phyloP scores from a whole-genome alignment of 345 rosid genomes.

The Eucalyptus coolabah region DNA sequence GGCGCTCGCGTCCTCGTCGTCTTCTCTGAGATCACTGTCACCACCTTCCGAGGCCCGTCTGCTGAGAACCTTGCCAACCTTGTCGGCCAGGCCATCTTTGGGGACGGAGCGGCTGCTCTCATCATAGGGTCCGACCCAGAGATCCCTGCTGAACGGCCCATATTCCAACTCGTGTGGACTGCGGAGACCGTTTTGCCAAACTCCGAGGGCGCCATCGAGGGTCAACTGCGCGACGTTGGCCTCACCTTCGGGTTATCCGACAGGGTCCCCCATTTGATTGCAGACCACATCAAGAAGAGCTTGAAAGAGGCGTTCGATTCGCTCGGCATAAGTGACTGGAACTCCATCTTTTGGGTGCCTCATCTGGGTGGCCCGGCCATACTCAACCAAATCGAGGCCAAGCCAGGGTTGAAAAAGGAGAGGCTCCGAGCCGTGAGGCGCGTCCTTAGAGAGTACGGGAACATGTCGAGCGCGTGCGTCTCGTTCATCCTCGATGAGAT shows the following conservation, averaged over 20 bases:
- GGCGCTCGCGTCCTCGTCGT: not conserved
- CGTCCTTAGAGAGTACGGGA: not conserved
- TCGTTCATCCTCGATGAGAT: not conserved
- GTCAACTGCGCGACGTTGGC: not conserved
- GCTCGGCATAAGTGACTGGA: not conserved
- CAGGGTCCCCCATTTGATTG: not conserved
- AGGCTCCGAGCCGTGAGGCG: not conserved
- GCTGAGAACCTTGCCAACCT: not conserved
- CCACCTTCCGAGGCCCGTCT: not conserved
- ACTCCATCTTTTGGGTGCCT: not conserved
- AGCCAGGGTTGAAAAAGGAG: not conserved
- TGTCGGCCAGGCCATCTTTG: not conserved
- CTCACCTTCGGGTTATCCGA: not conserved
- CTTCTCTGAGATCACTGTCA: not conserved
- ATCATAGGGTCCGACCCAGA: not conserved
- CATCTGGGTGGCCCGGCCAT: not conserved
- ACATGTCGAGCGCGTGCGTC: not conserved
- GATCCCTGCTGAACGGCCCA: not conserved
- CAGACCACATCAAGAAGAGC: not conserved
- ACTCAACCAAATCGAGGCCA: not conserved
- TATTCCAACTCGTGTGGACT: not conserved
- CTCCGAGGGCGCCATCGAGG: not conserved
- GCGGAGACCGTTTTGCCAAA: not conserved
- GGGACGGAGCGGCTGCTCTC: not conserved
- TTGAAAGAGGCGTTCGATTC: not conserved